A percentile compares a stretch with the other conserved stretches of the same genome.
These are phyloP conservation scores for Candida krabiensis DNA, from an alignment of 805 yeast species.

Conservation along the genomic window DNA sequence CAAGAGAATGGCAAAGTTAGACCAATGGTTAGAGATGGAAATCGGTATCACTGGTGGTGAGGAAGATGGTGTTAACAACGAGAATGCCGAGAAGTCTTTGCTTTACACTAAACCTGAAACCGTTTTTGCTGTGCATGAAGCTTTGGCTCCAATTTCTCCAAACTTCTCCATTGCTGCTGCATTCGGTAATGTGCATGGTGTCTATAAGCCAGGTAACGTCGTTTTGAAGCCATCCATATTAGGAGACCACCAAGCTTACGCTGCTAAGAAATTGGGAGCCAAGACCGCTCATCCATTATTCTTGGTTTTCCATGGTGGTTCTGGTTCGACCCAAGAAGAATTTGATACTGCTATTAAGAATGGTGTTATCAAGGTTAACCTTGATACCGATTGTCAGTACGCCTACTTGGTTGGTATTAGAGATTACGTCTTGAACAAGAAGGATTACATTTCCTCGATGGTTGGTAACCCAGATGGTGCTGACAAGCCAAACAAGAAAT, in stretches of 20 bases:
- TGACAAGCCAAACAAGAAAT: conserved; percentile 99
- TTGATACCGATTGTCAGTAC: conserved; percentile 98
- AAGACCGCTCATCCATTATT: conserved; percentile 68
- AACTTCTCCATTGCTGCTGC: conserved; percentile 99
- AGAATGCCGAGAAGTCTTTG: conserved; percentile 80
- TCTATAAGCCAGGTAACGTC: conserved; percentile 99
- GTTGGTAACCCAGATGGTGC: conserved; percentile 99
- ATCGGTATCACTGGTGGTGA: conserved; percentile 99
- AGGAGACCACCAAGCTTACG: conserved; percentile 93
- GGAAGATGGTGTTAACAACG: conserved; percentile 99
- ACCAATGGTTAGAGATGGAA: conserved; percentile 99
- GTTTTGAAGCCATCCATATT: conserved; percentile 87
- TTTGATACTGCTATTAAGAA: conserved; percentile 84
- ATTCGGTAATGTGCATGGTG: conserved; percentile 99
- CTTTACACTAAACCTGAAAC: conserved; percentile 96
- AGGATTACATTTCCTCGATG: conserved; percentile 84
- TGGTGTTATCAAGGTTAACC: conserved; percentile 99
- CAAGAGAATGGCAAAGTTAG: conserved; percentile 87
- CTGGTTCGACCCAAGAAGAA: conserved; percentile 93
- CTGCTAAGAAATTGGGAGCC: conserved; percentile 63
- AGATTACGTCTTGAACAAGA: conserved; percentile 93
- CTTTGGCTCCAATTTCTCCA: conserved; percentile 87
- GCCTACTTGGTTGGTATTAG: conserved; percentile 97
- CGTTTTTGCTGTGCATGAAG: conserved; percentile 87
- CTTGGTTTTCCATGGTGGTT: conserved; percentile 99